These are phyloP conservation scores for Neckera pumila DNA, from an alignment of 225 moss, liverwort and hornwort genomes.

Conservation along the genomic window DNA sequence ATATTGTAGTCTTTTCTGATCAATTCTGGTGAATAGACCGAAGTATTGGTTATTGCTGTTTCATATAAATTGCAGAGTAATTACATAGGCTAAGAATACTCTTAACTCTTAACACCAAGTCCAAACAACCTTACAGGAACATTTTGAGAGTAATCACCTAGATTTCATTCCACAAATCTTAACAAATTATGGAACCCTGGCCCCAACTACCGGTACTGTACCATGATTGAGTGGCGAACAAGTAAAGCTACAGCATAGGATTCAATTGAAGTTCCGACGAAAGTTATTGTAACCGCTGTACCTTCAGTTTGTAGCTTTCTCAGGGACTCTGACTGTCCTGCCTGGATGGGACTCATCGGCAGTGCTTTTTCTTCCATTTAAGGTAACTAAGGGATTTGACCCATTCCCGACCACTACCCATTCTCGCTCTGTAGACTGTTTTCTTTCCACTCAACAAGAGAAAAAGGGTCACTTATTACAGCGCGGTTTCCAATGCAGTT, in stretches of 20 bases:
- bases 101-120: background rate
- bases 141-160: background rate
- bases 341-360: background rate
- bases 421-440: too few relatives aligned
- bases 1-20: background rate
- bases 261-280: background rate
- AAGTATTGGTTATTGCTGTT: background rate
- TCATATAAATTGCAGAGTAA: background rate
- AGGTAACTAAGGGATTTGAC: too few relatives aligned
- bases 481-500: too few relatives aligned
- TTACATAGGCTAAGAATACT: background rate
- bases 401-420: too few relatives aligned
- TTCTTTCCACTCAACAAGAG: too few relatives aligned
- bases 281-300: background rate
- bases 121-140: background rate
- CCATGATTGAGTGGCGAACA: background rate
- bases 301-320: background rate
- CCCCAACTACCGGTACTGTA: background rate
- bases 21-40: background rate
- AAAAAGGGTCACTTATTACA: too few relatives aligned
- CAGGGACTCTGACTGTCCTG: background rate
- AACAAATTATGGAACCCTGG: background rate
- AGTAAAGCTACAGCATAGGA: background rate
- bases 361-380: too few relatives aligned
- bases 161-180: background rate